Conservation (phyloP, 1,139 yeast genomes). For the Candida tropicalis region DNA sequence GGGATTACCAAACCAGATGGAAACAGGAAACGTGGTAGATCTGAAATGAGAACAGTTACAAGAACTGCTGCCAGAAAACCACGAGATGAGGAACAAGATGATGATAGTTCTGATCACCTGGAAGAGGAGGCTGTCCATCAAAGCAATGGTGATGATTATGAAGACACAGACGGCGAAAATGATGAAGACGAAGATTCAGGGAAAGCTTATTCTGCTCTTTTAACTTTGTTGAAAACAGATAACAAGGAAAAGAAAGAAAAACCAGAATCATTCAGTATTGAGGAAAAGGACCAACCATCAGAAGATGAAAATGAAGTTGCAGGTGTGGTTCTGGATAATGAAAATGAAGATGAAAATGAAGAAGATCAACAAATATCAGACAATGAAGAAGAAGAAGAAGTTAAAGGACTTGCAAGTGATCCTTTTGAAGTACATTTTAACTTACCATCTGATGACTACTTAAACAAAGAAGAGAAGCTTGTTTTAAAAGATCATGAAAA, state of each 20-base stretch:
- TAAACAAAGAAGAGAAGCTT: conserved; percentile 35
- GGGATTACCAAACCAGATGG: not conserved
- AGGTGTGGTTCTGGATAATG: conserved; percentile 11
- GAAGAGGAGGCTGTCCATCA: conserved; percentile 14
- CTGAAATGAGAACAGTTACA: conserved; percentile 57
- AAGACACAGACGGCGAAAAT: conserved; percentile 15
- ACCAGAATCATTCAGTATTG: conserved; percentile 13
- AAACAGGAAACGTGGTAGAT: conserved; percentile 54
- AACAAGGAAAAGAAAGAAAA: conserved; percentile 26
- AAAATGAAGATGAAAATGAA: conserved; percentile 22
- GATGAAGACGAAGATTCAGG: conserved; percentile 28
- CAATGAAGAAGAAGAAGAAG: conserved; percentile 32
- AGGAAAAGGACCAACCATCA: conserved; percentile 15
- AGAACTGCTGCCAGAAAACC: conserved; percentile 49
- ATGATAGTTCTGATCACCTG: conserved; percentile 8
- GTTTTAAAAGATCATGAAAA: conserved; percentile 21
- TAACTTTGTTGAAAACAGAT: conserved; percentile 67
- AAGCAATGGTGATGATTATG: conserved; percentile 9
- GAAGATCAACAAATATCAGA: conserved; percentile 36
- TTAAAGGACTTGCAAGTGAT: conserved; percentile 33
- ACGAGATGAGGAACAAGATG: conserved; percentile 15
- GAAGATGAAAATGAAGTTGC: conserved; percentile 29
- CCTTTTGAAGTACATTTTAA: conserved; percentile 82
- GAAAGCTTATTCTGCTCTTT: conserved; percentile 73
- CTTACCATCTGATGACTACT: conserved; percentile 43